phyloP scores from a whole-genome alignment of 352 stramenopile species.

The Globisporangium polare region DNA sequence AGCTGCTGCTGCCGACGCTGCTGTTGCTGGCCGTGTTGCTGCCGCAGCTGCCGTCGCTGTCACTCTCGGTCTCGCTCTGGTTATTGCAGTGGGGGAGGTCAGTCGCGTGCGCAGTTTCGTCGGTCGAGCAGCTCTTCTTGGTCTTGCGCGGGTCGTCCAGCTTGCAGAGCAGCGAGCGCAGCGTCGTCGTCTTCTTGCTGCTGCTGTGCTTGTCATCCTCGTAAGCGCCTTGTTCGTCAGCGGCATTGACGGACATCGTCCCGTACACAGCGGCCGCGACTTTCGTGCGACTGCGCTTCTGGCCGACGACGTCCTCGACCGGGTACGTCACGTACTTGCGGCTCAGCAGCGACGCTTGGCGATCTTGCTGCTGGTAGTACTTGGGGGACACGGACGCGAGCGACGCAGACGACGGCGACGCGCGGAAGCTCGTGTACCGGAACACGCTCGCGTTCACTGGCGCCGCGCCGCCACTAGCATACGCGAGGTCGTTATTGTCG shows the following conservation, averaged over 20 bases:
- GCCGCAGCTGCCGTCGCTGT: slow-evolving; percentile 62
- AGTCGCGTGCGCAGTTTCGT: slow-evolving; percentile 5
- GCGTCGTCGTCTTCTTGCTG: slow-evolving; percentile 19
- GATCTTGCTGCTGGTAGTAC: slow-evolving; percentile 5
- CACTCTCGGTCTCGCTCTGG: slow-evolving; percentile 78
- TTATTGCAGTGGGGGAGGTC: slow-evolving; percentile 22
- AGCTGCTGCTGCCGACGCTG: slow-evolving; percentile 1
- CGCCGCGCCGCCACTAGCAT: not conserved
- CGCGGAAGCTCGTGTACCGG: slow-evolving; percentile 9
- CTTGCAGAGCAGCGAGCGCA: slow-evolving; percentile 17
- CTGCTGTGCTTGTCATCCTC: slow-evolving; percentile 8
- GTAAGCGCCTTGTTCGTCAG: slow-evolving; percentile 7
- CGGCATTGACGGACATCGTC: slow-evolving; percentile 24
- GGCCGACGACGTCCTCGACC: slow-evolving; percentile 25
- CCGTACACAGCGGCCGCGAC: slow-evolving; percentile 26
- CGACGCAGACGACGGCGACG: not conserved
- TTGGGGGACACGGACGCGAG: slow-evolving; percentile 4
- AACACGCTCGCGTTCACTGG: not conserved
- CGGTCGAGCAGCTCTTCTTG: not conserved
- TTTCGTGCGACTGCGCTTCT: slow-evolving; percentile 12
- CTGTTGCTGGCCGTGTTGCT: slow-evolving; percentile 17
- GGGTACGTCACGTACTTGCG: slow-evolving; percentile 31
- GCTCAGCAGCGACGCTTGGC: slow-evolving; percentile 7
- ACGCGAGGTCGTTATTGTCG: not conserved
- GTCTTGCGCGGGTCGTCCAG: slow-evolving; percentile 13